phyloP scores from a whole-genome alignment of 257 asterid species.

The Nicotiana benthamiana region DNA sequence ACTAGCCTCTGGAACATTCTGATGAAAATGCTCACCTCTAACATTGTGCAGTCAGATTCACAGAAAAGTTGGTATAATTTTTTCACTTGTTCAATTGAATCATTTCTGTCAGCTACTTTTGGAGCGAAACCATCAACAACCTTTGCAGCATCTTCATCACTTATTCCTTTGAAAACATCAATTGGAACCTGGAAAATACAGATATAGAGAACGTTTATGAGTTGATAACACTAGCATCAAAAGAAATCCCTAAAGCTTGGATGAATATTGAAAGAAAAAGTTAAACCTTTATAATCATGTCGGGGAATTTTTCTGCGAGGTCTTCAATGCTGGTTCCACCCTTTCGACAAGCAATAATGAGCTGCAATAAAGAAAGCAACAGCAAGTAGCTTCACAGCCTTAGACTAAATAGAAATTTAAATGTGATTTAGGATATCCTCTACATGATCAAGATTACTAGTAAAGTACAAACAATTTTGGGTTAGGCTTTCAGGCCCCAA shows the following conservation, averaged over 20 bases:
- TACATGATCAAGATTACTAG: background rate
- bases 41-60: slow-evolving; percentile 83
- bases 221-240: background rate
- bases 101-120: slow-evolving; percentile 74
- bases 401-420: background rate
- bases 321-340: slow-evolving; percentile 99
- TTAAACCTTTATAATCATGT: slow-evolving; percentile 75
- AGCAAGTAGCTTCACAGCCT: background rate
- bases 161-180: slow-evolving; percentile 89
- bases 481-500: background rate
- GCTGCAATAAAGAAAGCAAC: slow-evolving; percentile 34
- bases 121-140: slow-evolving; percentile 97
- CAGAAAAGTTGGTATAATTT: slow-evolving; percentile 89
- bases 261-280: slow-evolving; percentile 3
- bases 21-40: slow-evolving; percentile 54
- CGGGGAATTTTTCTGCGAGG: slow-evolving; percentile 95
- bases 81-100: slow-evolving; percentile 96
- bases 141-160: slow-evolving; percentile 95
- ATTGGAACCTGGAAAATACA: slow-evolving; percentile 60
- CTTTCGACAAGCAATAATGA: slow-evolving; percentile 84
- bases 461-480: background rate
- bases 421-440: background rate
- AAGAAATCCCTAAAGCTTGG: background rate
- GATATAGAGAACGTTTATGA: background rate
- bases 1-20: background rate